phyloP scores from a whole-genome alignment of 2,329 filamentous ascomycete genomes.

The Anisogramma anomala region DNA sequence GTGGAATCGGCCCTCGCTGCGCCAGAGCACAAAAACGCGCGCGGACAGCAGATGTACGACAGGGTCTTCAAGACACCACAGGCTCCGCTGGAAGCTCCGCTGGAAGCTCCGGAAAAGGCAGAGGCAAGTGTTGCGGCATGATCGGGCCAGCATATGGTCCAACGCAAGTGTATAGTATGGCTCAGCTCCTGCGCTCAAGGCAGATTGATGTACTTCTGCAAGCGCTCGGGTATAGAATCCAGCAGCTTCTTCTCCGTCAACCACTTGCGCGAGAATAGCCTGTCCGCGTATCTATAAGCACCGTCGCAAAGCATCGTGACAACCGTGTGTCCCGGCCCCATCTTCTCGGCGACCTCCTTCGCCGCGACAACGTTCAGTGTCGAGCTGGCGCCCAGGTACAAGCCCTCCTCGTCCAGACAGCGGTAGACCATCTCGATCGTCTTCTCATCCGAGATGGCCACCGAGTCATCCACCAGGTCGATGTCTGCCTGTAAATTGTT shows the following conservation, averaged over 20 bases:
- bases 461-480: conserved; percentile 67
- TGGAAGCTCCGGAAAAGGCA: background rate
- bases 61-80: conserved; percentile 21
- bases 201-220: conserved; percentile 91
- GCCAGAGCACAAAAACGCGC: conserved; percentile 9
- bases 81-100: conserved; percentile 3
- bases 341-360: conserved; percentile 80
- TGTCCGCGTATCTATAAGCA: conserved; percentile 92
- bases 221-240: conserved; percentile 66
- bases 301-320: conserved; percentile 93
- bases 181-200: conserved; percentile 36
- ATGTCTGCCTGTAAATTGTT: conserved; percentile 85
- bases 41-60: conserved; percentile 21
- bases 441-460: conserved; percentile 83
- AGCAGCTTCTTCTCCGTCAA: conserved; percentile 74
- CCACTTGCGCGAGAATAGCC: conserved; percentile 88
- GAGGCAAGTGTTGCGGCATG: conserved; percentile 5
- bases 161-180: conserved; percentile 7
- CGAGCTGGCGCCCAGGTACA: conserved; percentile 90
- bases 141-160: background rate
- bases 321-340: conserved; percentile 80
- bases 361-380: conserved; percentile 92
- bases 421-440: conserved; percentile 96
- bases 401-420: conserved; percentile 86
- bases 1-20: conserved; percentile 17